Conservation (phyloP, 202 grass and related monocot species). For the Zoysia matrella region DNA sequence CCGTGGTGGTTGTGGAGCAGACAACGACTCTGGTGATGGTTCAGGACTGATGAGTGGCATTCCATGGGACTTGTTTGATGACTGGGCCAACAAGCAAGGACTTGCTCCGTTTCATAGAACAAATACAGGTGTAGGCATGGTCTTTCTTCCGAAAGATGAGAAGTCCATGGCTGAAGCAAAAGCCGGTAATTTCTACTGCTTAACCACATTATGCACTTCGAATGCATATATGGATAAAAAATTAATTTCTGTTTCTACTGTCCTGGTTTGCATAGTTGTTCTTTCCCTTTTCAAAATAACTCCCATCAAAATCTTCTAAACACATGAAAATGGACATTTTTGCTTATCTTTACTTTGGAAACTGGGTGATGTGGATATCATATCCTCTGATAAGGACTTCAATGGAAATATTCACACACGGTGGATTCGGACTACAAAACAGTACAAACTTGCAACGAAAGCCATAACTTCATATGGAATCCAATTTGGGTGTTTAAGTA, state of each 20-base stretch:
- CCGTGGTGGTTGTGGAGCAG: slow-evolving; percentile 94
- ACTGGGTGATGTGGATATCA: too few species aligned
- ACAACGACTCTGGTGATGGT: slow-evolving; percentile 98
- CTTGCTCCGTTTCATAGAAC: slow-evolving; percentile 61
- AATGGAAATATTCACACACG: too few species aligned
- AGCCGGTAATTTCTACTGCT: slow-evolving; percentile 63
- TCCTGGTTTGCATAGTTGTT: neutral
- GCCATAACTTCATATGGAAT: too few species aligned
- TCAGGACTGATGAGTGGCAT: slow-evolving; percentile 87
- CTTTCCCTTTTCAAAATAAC: neutral
- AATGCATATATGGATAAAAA: slow-evolving; percentile 3
- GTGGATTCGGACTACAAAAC: too few species aligned
- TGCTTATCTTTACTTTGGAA: too few species aligned
- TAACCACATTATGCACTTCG: slow-evolving; percentile 21
- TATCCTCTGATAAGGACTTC: too few species aligned
- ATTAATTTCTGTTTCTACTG: neutral
- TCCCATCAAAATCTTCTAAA: neutral
- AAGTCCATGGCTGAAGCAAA: slow-evolving; percentile 74
- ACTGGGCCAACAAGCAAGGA: slow-evolving; percentile 85
- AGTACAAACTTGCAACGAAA: too few species aligned
- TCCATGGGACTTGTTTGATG: slow-evolving; percentile 87
- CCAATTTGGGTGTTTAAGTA: too few species aligned
- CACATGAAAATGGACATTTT: neutral
- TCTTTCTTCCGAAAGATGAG: slow-evolving; percentile 92
- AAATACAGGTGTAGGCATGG: slow-evolving; percentile 95